Base-by-base conservation (phyloP, 352 stramenopile genomes). In the Pythium phragmitis region DNA sequence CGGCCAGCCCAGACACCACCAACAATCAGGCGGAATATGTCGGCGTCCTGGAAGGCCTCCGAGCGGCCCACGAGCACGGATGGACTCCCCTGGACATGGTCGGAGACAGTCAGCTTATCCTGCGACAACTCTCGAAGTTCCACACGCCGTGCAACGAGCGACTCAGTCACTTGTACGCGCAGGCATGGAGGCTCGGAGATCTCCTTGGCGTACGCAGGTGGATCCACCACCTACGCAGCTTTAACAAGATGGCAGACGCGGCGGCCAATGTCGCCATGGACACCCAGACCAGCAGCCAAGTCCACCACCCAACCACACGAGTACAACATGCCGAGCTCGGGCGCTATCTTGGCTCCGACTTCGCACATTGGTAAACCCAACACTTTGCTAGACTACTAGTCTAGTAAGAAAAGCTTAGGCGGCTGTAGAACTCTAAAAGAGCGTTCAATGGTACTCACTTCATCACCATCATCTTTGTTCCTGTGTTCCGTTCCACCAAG, bases 21-120 rank as follows among this genome's bases (percentile, higher is more conserved):
- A 63, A 55, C 57, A 63, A 56, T 19, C 23, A 50, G 21, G 57
- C 45, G 9, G 57, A 63, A 45, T 63, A 57, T 36, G 11, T 34
- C 14, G 57, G 45, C 4, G 23, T 63, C 16, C 8, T 55, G n/a
- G n/a, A n/a, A 14, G 57, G 57, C 1, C 57, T 63, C 1, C 16
- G 6, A 2, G 30, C 45, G 21, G 21, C 21, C 21, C 21, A 30
- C 26, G 26, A 30, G 26, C 26, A 54, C 23, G 3, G 21, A 0
- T 57, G 34, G 57, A 42, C 19, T 4, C 47, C 47, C 4, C 33
- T 63, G 5, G 43, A 30, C 6, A 30, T 61, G 9, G n/a, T 61
- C 7, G 55, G 55, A 0, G 42, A 61, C 55, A 61, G 55, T 16
- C 9, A 21, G 13, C 13, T 21, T 6, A 14, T 46, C 14, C 39